Evolutionary conservation across 2,329 filamentous ascomycete species (phyloP).

Genomic region (Trichoderma sp.): DNA sequence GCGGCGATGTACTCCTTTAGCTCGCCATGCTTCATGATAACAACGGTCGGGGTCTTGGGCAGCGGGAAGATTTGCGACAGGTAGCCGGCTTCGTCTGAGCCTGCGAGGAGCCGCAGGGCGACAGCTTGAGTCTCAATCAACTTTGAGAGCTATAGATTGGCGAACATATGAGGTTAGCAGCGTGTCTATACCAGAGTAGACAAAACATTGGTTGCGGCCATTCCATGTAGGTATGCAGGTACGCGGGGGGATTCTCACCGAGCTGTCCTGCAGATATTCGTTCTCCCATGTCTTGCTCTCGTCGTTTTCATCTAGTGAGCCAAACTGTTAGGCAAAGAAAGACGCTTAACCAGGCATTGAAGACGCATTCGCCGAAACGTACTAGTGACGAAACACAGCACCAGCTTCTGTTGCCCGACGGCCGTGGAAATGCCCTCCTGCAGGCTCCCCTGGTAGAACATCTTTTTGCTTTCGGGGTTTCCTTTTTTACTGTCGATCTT

Average conservation of each 20-base stretch:
- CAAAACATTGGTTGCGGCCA: neutral
- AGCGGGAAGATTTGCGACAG: slow-evolving; percentile 82
- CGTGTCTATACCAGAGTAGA: neutral
- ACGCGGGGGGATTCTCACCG: slow-evolving; percentile 48
- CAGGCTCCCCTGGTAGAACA: slow-evolving; percentile 83
- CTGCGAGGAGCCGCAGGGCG: slow-evolving; percentile 69
- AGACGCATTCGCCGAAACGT: slow-evolving; percentile 34
- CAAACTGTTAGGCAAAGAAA: neutral
- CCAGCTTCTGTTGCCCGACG: slow-evolving; percentile 73
- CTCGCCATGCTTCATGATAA: slow-evolving; percentile 79
- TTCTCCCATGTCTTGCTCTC: slow-evolving; percentile 75
- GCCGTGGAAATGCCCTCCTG: slow-evolving; percentile 80
- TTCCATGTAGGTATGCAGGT: neutral
- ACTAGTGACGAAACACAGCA: slow-evolving; percentile 86
- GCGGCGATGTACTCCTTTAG: slow-evolving; percentile 75
- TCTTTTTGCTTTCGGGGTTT: slow-evolving; percentile 39
- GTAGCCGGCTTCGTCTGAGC: slow-evolving; percentile 79
- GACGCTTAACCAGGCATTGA: neutral
- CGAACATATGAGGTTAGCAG: slow-evolving; percentile 20
- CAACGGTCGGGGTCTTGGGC: slow-evolving; percentile 74
- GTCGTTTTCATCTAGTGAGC: slow-evolving; percentile 63
- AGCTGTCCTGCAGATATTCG: slow-evolving; percentile 63
- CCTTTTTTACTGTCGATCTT: too few relatives aligned
- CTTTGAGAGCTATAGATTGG: slow-evolving; percentile 52
- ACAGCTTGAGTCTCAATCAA: slow-evolving; percentile 67